These are phyloP conservation scores for Ascochyta lentis DNA, from an alignment of 2,329 filamentous ascomycete species.

Conservation along the genomic window DNA sequence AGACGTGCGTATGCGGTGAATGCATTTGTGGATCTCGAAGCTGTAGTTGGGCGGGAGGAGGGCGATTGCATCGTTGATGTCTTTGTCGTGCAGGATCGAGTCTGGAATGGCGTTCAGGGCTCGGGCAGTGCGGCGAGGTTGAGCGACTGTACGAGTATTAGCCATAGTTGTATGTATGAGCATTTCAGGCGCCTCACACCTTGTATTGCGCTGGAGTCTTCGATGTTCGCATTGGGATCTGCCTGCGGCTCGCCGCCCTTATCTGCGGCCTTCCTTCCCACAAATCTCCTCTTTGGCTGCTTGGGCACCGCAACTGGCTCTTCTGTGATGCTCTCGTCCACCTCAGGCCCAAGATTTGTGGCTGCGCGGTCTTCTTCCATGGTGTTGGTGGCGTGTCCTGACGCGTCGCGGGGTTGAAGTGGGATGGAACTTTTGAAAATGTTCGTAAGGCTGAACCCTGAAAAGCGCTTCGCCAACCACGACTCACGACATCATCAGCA, in stretches of 20 bases:
- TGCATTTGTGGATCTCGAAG: slow-evolving; percentile 98
- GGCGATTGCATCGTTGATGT: slow-evolving; percentile 84
- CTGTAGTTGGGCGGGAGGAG: slow-evolving; percentile 95
- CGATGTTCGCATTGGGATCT: slow-evolving; percentile 55
- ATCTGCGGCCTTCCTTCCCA: slow-evolving; percentile 78
- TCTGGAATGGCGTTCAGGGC: slow-evolving; percentile 90
- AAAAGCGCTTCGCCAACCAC: slow-evolving; percentile 5
- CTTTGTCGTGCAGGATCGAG: slow-evolving; percentile 83
- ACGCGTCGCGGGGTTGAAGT: slow-evolving; percentile 25
- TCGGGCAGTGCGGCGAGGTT: slow-evolving; percentile 74
- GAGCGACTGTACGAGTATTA: slow-evolving; percentile 63
- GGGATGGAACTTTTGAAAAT: slow-evolving; percentile 17
- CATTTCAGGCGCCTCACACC: slow-evolving; percentile 57
- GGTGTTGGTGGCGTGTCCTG: slow-evolving; percentile 17
- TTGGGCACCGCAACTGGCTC: slow-evolving; percentile 59
- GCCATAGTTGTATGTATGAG: not conserved
- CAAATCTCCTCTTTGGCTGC: slow-evolving; percentile 90
- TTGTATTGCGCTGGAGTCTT: slow-evolving; percentile 72
- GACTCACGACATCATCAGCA: slow-evolving; percentile 1
- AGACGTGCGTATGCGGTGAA: slow-evolving; percentile 85
- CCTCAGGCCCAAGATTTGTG: slow-evolving; percentile 73
- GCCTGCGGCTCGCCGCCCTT: slow-evolving; percentile 58
- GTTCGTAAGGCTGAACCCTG: slow-evolving; percentile 24
- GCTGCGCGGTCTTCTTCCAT: slow-evolving; percentile 81
- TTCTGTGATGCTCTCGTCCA: slow-evolving; percentile 67